Evolutionary conservation across 2,329 filamentous ascomycete genomes (phyloP), one percentile per base, ranked within the genome.

Genomic region (Fusarium verrucosum): DNA sequence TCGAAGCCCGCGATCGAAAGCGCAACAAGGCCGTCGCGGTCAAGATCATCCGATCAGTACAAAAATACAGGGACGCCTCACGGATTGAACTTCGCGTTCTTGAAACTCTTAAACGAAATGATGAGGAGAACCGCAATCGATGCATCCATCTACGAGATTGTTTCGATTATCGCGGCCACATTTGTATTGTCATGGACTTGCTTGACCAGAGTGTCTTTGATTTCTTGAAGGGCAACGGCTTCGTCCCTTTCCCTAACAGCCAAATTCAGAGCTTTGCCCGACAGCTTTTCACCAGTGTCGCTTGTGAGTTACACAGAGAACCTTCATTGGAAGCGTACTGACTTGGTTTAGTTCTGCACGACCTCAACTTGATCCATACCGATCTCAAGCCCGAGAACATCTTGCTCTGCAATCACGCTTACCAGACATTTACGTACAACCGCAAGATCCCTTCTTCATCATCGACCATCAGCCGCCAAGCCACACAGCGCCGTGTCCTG

Each of bases 141-240:
- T 99, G 95, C 79, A 99, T 99, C 67, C 95, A 99, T 76, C 83
- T 99, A 36, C 88, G 94, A 36, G 95, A 99, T 73, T 97, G 93
- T 77, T 99, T 99, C 79, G 95, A 99, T 78, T 99, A 92, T 80
- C 87, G 94, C 43, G 95, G 96, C 55, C 95, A 99, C 75, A 98
- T 99, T 69, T 99, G 95, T 83, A 89, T 89, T 58, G 87, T 89
- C 51, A 89, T 88, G 86, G 87, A 89, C 66, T 78, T 89, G 5
- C 86, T 98, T 28, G 94, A 94, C 43, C 94, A 97, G 74, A 98
- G 94, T 72, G 94, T 99, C 49, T 99, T 99, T 75, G 95, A 99
- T 79, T 99, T 99, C 71, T 84, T 99, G 43, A 99, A 99, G 81
- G 89, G 90, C 73, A 98, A 98, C 74, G 86, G 87, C 66, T 99